Conservation (phyloP, 1,284 basidiomycete species). For the Salmacisia buchloeana region DNA sequence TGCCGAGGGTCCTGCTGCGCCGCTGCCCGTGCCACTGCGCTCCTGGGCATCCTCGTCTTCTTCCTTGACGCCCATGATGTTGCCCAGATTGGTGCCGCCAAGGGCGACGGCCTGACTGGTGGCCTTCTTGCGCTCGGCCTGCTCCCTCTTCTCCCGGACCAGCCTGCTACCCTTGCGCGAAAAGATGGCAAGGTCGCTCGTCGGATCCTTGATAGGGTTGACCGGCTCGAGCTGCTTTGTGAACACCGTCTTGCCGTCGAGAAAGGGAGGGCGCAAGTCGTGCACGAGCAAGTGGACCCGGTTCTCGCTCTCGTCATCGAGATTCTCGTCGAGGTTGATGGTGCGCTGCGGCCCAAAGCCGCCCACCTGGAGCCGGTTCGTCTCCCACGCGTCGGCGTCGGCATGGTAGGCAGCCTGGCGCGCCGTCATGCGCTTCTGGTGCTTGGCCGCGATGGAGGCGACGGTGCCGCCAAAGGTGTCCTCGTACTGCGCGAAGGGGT, state of each 20-base stretch:
- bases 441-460: constrained; percentile 21
- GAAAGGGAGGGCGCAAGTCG: constrained; percentile 92
- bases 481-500: constrained; percentile 80
- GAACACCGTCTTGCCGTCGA: constrained; percentile 91
- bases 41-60: constrained; percentile 61
- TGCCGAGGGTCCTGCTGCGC: neutral
- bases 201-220: constrained; percentile 88
- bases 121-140: constrained; percentile 69
- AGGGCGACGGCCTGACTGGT: constrained; percentile 89
- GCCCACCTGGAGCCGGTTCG: constrained; percentile 90
- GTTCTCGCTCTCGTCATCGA: constrained; percentile 78
- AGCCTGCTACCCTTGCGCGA: constrained; percentile 88
- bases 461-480: constrained; percentile 58
- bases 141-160: constrained; percentile 89
- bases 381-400: constrained; percentile 97
- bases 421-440: constrained; percentile 44
- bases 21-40: neutral
- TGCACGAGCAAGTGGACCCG: constrained; percentile 96
- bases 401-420: constrained; percentile 61
- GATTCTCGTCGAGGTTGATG: constrained; percentile 70
- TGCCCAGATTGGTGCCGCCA: constrained; percentile 86
- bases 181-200: constrained; percentile 91
- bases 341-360: constrained; percentile 76
- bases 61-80: constrained; percentile 94
- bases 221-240: constrained; percentile 96